Conservation (phyloP, 2,329 filamentous ascomycete genomes). For the Neoascochyta sp. region DNA sequence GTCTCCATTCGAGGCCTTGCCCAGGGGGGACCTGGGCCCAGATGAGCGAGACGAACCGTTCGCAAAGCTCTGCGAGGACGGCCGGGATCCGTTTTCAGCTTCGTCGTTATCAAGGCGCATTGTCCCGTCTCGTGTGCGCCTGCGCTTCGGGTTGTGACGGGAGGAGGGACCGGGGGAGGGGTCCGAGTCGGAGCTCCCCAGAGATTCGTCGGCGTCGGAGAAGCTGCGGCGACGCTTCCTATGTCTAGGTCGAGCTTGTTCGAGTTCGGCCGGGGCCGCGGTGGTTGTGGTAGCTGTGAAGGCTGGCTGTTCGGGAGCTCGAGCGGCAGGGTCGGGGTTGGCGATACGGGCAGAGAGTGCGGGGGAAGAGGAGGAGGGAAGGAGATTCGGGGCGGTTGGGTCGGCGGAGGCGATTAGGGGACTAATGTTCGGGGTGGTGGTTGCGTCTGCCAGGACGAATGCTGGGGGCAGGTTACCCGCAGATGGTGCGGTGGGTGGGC, state of each 20-base stretch:
- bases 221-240: slow-evolving; percentile 35
- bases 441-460: slow-evolving; percentile 72
- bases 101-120: slow-evolving; percentile 45
- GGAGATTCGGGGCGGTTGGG: slow-evolving; percentile 57
- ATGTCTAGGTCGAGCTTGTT: slow-evolving; percentile 12
- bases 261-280: slow-evolving; percentile 10
- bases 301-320: slow-evolving; percentile 12
- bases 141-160: slow-evolving; percentile 42
- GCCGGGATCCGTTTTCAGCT: slow-evolving; percentile 35
- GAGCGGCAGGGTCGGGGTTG: slow-evolving; percentile 16
- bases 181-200: slow-evolving; percentile 16
- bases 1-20: slow-evolving; percentile 42
- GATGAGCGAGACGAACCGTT: slow-evolving; percentile 41
- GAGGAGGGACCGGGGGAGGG: slow-evolving; percentile 29
- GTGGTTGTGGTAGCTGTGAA: slow-evolving; percentile 13
- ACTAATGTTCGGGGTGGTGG: slow-evolving; percentile 50
- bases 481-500: slow-evolving; percentile 25
- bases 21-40: slow-evolving; percentile 29
- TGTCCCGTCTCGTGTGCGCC: slow-evolving; percentile 40
- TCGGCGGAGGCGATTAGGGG: slow-evolving; percentile 66
- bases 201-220: slow-evolving; percentile 27
- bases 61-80: slow-evolving; percentile 35
- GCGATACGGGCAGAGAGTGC: slow-evolving; percentile 32
- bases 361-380: slow-evolving; percentile 46
- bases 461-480: slow-evolving; percentile 32